phyloP scores from a whole-genome alignment of 805 yeast species.

The Myxozyma monticola region DNA sequence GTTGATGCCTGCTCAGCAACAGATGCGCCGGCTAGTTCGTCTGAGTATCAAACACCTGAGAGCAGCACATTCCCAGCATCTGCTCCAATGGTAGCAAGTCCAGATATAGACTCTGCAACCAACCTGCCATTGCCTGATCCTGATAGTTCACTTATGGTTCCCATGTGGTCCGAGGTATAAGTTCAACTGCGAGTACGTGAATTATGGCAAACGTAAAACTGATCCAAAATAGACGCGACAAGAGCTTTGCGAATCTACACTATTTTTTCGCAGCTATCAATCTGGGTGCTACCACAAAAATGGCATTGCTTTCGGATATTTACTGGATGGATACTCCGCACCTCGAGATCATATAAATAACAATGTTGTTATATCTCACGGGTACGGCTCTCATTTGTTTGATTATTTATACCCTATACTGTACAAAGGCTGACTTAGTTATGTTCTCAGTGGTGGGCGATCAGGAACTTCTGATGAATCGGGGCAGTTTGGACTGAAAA shows the following conservation, averaged over 20 bases:
- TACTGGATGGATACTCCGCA: conserved; percentile 4
- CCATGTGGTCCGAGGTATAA: not conserved
- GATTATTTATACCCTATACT: too few relatives aligned
- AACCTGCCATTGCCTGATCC: too few relatives aligned
- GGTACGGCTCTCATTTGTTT: not conserved
- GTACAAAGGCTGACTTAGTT: too few relatives aligned
- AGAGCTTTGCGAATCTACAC: conserved; percentile 9
- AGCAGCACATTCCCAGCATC: too few relatives aligned
- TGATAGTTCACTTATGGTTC: not conserved
- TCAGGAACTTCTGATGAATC: not conserved
- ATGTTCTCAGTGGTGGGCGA: not conserved
- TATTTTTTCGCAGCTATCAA: conserved; percentile 4
- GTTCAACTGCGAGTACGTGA: too few relatives aligned
- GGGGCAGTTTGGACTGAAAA: not conserved
- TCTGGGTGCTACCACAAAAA: conserved; percentile 1
- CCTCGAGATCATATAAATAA: conserved; percentile 1
- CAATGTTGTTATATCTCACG: conserved; percentile 3
- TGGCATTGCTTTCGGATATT: conserved; percentile 7
- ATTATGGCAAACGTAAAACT: too few relatives aligned
- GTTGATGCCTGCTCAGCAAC: too few relatives aligned
- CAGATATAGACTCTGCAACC: too few relatives aligned
- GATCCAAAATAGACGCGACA: conserved; percentile 5
- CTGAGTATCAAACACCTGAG: too few relatives aligned
- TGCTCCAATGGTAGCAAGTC: too few relatives aligned
- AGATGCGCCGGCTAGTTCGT: too few relatives aligned